A percentile compares a stretch with the other conserved stretches of the same genome.
These are phyloP conservation scores for Ustilago xerochloae DNA, from an alignment of 1,284 basidiomycete species.

Conservation along the genomic window DNA sequence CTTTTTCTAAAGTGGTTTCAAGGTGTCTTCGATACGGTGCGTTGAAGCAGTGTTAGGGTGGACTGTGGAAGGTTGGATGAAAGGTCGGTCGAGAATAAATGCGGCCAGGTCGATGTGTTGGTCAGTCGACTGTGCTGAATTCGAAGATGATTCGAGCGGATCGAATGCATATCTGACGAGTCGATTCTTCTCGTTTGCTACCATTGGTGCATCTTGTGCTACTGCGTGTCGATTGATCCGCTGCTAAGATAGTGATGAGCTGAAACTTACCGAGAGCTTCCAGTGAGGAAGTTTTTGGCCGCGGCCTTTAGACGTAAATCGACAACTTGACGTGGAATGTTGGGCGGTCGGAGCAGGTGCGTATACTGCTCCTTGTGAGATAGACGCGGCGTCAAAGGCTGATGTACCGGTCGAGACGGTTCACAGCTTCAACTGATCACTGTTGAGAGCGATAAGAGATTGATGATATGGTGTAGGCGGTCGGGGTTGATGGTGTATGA, in stretches of 20 bases:
- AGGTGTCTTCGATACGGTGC: slow-evolving; percentile 46
- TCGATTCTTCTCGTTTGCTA: background rate
- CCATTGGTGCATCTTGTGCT: background rate
- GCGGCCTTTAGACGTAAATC: slow-evolving; percentile 53
- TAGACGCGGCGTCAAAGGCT: slow-evolving; percentile 22
- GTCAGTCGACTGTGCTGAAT: background rate
- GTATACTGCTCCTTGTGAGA: slow-evolving; percentile 34
- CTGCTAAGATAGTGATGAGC: background rate
- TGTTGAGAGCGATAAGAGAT: background rate
- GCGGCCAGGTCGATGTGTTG: background rate
- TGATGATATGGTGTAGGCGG: background rate
- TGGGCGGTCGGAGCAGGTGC: slow-evolving; percentile 46
- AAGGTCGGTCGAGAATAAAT: background rate
- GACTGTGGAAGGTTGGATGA: slow-evolving; percentile 10
- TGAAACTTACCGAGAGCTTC: slow-evolving; percentile 37
- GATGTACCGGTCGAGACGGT: slow-evolving; percentile 25
- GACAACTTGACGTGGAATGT: slow-evolving; percentile 53
- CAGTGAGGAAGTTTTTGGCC: slow-evolving; percentile 55
- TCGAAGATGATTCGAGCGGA: background rate
- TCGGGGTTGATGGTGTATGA: background rate
- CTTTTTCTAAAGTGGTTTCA: slow-evolving; percentile 28
- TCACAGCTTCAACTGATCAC: slow-evolving; percentile 24
- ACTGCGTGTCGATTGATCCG: background rate
- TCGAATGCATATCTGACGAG: background rate
- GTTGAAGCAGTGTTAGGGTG: slow-evolving; percentile 44